Conservation (phyloP, 805 yeast genomes). For the Zygosaccharomyces siamensis region DNA sequence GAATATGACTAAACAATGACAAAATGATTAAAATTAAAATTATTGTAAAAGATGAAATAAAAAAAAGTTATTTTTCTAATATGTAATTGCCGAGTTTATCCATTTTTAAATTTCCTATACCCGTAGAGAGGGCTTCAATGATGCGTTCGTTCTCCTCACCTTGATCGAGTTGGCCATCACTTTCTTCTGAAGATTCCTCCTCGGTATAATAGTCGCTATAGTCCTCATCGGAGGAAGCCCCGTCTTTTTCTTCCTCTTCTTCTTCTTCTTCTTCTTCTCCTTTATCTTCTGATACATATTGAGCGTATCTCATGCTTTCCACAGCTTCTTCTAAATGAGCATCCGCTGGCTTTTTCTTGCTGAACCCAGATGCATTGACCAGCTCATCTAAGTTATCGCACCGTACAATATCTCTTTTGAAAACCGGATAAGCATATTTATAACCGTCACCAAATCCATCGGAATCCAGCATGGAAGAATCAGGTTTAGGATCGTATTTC, state of each 20-base stretch:
- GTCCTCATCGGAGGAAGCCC: conserved; percentile 40
- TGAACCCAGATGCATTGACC: conserved; percentile 87
- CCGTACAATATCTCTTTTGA: conserved; percentile 70
- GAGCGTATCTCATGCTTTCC: conserved; percentile 52
- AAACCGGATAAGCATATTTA: conserved; percentile 71
- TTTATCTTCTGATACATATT: conserved; percentile 26
- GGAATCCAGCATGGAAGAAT: conserved; percentile 65
- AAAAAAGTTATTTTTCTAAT: conserved; percentile 38
- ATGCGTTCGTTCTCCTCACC: conserved; percentile 56
- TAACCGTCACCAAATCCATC: conserved; percentile 82
- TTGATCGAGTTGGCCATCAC: conserved; percentile 26
- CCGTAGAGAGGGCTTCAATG: conserved; percentile 62
- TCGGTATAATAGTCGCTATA: conserved; percentile 27
- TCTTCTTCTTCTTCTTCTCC: conserved; percentile 10
- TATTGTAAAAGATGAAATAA: conserved; percentile 3
- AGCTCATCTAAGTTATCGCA: conserved; percentile 68
- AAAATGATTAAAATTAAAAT: conserved; percentile 9
- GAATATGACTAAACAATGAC: conserved; percentile 31
- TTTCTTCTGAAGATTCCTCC: conserved; percentile 32
- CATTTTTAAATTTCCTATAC: conserved; percentile 64
- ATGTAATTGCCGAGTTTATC: conserved; percentile 81
- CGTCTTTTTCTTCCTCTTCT: conserved; percentile 49
- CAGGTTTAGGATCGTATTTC: conserved; percentile 64
- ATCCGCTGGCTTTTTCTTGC: conserved; percentile 48
- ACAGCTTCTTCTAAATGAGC: conserved; percentile 76